These are phyloP conservation scores for Barnettozyma californica DNA, from an alignment of 805 yeast genomes.

Conservation along the genomic window DNA sequence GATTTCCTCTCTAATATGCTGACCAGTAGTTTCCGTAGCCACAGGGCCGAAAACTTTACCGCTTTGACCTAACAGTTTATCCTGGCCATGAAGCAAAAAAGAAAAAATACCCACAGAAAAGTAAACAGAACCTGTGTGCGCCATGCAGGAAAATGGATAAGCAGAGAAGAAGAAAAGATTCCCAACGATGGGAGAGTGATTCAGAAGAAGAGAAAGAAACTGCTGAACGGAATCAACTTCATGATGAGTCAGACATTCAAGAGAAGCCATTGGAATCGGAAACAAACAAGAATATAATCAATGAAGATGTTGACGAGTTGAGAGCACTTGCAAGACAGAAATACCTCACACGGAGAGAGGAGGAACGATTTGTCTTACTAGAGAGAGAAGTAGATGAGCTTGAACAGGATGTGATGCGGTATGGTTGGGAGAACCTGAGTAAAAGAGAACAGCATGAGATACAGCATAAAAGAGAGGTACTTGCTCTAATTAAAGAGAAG, in stretches of 20 bases:
- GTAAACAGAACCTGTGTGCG: not conserved
- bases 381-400: conserved; percentile 43
- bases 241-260: conserved; percentile 1
- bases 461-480: conserved; percentile 43
- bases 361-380: conserved; percentile 37
- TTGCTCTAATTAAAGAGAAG: conserved; percentile 37
- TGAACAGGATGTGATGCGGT: conserved; percentile 42
- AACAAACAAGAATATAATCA: not conserved
- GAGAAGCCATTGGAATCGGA: conserved; percentile 4
- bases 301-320: conserved; percentile 29
- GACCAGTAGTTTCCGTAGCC: too few species aligned
- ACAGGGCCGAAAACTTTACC: too few species aligned
- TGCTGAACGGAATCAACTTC: conserved; percentile 3
- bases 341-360: conserved; percentile 44
- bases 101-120: not conserved
- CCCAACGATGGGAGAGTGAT: conserved; percentile 21
- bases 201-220: conserved; percentile 9
- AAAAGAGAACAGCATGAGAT: conserved; percentile 46
- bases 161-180: conserved; percentile 12
- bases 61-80: too few species aligned
- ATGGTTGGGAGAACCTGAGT: conserved; percentile 52
- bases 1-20: too few species aligned
- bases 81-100: not conserved
- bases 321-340: conserved; percentile 44
- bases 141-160: not conserved